phyloP scores from a whole-genome alignment of 2,329 filamentous ascomycete genomes.

The Trichoderma hamatum region DNA sequence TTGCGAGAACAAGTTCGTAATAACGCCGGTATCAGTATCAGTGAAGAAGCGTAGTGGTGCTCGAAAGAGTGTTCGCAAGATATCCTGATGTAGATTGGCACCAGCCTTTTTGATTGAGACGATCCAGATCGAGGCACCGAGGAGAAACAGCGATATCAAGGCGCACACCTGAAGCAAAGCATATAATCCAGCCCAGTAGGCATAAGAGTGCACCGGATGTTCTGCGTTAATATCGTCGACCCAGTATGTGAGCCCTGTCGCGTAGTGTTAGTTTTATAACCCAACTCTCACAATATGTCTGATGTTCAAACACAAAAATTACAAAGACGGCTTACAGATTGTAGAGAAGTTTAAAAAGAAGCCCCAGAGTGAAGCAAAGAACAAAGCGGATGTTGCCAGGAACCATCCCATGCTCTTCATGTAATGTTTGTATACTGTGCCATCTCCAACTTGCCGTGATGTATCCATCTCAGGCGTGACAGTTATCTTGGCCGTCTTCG shows the following conservation, averaged over 20 bases:
- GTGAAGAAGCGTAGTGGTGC: constrained; percentile 39
- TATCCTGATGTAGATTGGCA: background rate
- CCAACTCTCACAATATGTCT: background rate
- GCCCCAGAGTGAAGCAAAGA: background rate
- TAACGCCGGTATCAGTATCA: constrained; percentile 41
- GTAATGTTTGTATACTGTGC: constrained; percentile 4
- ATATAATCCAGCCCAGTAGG: background rate
- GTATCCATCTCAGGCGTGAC: background rate
- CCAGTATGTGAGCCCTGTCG: background rate
- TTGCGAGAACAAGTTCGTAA: constrained; percentile 46
- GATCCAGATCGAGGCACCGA: background rate
- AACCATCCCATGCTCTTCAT: constrained; percentile 4
- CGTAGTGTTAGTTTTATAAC: background rate
- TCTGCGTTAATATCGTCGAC: background rate
- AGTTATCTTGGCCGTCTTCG: background rate
- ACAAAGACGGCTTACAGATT: background rate
- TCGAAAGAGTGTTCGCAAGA: constrained; percentile 38
- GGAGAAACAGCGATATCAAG: background rate
- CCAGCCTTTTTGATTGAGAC: background rate
- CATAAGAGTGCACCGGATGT: background rate
- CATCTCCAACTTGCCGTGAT: background rate
- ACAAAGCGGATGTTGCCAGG: background rate
- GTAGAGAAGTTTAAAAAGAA: background rate
- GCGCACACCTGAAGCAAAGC: background rate
- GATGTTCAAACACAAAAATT: background rate